Base-by-base conservation (phyloP, 1,284 basidiomycete species). In the Trametes pubescens region DNA sequence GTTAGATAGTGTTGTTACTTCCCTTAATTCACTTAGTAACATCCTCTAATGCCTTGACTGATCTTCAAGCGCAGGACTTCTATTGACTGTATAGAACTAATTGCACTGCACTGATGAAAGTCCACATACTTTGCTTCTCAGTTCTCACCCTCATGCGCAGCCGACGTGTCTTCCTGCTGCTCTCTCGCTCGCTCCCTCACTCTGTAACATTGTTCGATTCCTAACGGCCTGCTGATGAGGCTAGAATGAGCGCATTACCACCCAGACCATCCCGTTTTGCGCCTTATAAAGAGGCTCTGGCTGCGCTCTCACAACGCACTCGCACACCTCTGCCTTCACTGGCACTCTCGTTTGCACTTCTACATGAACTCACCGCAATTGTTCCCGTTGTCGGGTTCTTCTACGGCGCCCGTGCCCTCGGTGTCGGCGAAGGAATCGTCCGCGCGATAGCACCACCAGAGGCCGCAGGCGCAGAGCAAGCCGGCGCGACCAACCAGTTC, bases 361-460 rank as follows among this genome's bases (percentile, higher is more conserved):
- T 98, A 9, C 96, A 98, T 75, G 96, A 98, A 75, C 71, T 95
- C 16, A 96, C 94, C 0, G 95, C 95, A 0, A 73, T 97, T 59
- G 79, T 90, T 0, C 95, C 95, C 1, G 80, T 97, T 34, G 82
- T 91, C 3, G 82, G 87, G 24, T 75, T 95, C 46, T 98, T 96
- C 76, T 94, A 88, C 70, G 79, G 84, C 0, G 88, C 94, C 16
- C 82, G 89, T 18, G 76, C 84, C 2, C 69, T 93, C 0, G 94
- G 93, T 0, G 78, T 92, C 1, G 96, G 96, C 0, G 88, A 91
- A 56, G 78, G 78, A 22, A 74, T 94, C 55, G 84, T 96, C 11
- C 74, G 79, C 16, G 58, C 80, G 62, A 70, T 78, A 22, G 73
- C 69, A 4, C 38, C 44, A 18, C 6, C 40, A 16, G 44, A 61